These are phyloP conservation scores for Emmonsiellopsis sp. DNA, from an alignment of 2,329 filamentous ascomycete species.

Conservation along the genomic window DNA sequence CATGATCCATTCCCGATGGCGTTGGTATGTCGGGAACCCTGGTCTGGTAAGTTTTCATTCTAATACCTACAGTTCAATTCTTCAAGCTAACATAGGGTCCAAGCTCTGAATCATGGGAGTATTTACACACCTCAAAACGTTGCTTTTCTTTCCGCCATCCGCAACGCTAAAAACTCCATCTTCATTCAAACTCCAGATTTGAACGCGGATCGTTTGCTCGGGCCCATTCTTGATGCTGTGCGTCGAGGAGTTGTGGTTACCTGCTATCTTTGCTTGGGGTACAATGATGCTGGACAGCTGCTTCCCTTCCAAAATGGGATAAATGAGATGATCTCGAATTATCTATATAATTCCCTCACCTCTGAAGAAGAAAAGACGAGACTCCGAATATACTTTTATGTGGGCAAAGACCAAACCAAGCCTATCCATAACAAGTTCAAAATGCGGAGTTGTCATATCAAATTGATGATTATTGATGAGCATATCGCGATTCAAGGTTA, in stretches of 20 bases:
- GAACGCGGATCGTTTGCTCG: constrained; percentile 59
- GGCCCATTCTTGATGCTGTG: constrained; percentile 55
- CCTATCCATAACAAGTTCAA: constrained; percentile 60
- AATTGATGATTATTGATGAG: constrained; percentile 65
- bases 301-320: constrained; percentile 66
- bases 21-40: constrained; percentile 59
- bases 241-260: constrained; percentile 58
- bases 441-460: constrained; percentile 63
- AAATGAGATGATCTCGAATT: constrained; percentile 60
- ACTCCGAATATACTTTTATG: constrained; percentile 60
- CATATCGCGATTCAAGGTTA: constrained; percentile 55
- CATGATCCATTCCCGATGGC: constrained; percentile 59
- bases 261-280: constrained; percentile 66
- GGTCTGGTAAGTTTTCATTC: constrained; percentile 36
- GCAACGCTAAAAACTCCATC: constrained; percentile 53
- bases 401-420: constrained; percentile 60
- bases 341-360: constrained; percentile 49
- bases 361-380: constrained; percentile 37
- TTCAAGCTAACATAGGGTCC: not conserved
- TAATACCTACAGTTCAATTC: not conserved
- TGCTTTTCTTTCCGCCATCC: constrained; percentile 60
- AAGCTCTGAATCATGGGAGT: constrained; percentile 49
- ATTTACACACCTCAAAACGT: constrained; percentile 64
- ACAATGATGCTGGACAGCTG: constrained; percentile 69
- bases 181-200: constrained; percentile 73